phyloP scores from a whole-genome alignment of 176 grass and related monocot genomes.

The Tuctoria greenei region DNA sequence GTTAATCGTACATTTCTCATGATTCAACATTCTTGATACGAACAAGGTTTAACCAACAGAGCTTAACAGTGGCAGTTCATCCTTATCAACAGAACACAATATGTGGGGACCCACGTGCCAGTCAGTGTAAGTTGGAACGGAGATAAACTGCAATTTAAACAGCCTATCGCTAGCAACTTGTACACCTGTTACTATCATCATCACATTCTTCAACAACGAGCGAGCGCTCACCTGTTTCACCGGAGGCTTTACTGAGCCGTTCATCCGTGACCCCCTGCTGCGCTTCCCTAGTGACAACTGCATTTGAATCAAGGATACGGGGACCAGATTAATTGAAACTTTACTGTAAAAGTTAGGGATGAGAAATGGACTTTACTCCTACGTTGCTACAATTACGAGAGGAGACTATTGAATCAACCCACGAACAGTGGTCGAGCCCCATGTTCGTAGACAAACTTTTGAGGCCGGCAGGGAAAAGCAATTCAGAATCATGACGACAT shows the following conservation, averaged over 20 bases:
- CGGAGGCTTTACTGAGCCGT: background rate
- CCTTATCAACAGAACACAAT: no score
- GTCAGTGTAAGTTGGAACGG: no score
- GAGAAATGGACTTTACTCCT: background rate
- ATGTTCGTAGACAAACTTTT: background rate
- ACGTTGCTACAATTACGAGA: background rate
- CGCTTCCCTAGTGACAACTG: background rate
- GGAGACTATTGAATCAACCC: background rate
- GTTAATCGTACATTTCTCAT: background rate
- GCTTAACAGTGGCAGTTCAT: background rate
- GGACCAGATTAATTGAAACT: background rate
- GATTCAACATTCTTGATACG: background rate
- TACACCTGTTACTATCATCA: no score
- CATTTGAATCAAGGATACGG: background rate
- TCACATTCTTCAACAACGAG: background rate
- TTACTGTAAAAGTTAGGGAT: background rate
- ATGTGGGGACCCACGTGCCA: background rate
- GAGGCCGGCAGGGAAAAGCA: background rate
- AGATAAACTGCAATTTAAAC: no score
- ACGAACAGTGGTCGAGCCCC: background rate
- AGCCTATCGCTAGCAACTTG: no score
- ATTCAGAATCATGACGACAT: background rate
- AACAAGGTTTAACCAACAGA: background rate
- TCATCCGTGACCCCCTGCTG: no score
- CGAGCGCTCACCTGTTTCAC: constrained; percentile 13